A percentile compares a stretch with the other conserved stretches of the same genome.
Conservation (phyloP, 768 basidiomycete species). For the Pulveroboletus sp. region DNA sequence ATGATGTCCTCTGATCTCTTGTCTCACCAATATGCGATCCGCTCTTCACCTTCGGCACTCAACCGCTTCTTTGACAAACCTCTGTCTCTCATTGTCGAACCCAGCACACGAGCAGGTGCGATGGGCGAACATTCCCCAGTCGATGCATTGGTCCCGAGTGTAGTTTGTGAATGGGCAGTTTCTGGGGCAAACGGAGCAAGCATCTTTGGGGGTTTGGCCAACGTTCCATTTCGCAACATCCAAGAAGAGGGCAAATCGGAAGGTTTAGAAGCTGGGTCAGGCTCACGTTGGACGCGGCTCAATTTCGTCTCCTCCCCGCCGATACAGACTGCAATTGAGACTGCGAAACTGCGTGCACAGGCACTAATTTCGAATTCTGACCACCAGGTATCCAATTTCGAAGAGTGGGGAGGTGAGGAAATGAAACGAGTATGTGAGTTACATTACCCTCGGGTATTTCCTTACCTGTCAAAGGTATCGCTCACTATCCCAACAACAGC, state of each 20-base stretch:
- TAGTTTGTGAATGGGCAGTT: slow-evolving; percentile 79
- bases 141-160: slow-evolving; percentile 86
- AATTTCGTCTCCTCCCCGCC: slow-evolving; percentile 71
- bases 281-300: slow-evolving; percentile 51
- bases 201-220: slow-evolving; percentile 52
- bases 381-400: slow-evolving; percentile 76
- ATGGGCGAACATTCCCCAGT: slow-evolving; percentile 89
- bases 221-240: slow-evolving; percentile 10
- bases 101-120: slow-evolving; percentile 77
- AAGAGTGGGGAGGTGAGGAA: slow-evolving; percentile 81
- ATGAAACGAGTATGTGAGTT: slow-evolving; percentile 68
- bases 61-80: slow-evolving; percentile 94
- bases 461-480: neutral
- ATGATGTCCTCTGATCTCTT: slow-evolving; percentile 39
- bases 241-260: neutral
- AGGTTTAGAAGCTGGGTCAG: slow-evolving; percentile 7
- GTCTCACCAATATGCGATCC: slow-evolving; percentile 70
- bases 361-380: slow-evolving; percentile 74
- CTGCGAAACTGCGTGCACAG: slow-evolving; percentile 54
- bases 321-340: slow-evolving; percentile 50
- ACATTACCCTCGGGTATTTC: neutral
- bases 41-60: slow-evolving; percentile 57
- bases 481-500: slow-evolving; percentile 30
- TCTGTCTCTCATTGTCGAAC: slow-evolving; percentile 77
- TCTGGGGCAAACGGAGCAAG: slow-evolving; percentile 23